Conservation (phyloP, 345 rosid genomes). For the Ceriops decandra region DNA sequence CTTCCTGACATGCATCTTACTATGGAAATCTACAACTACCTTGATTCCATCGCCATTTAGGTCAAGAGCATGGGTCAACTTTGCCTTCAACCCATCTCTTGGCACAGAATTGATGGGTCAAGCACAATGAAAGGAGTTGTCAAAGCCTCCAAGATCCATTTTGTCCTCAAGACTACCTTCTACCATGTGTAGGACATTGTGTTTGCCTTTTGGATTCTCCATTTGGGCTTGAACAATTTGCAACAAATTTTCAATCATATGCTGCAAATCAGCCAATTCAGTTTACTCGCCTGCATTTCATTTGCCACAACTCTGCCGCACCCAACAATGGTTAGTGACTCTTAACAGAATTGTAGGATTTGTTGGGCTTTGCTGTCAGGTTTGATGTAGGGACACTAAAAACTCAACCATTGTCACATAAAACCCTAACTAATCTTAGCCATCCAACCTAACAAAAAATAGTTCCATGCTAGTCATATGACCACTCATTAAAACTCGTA, state of each 20-base stretch:
- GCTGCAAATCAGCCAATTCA: background rate
- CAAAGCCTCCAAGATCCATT: background rate
- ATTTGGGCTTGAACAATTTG: background rate
- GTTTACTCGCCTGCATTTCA: slow-evolving; percentile 1
- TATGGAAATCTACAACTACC: background rate
- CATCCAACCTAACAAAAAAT: too few species aligned
- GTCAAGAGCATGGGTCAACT: background rate
- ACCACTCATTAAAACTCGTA: too few species aligned
- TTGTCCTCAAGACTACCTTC: background rate
- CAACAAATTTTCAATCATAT: background rate
- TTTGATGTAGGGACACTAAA: too few species aligned
- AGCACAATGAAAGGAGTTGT: background rate
- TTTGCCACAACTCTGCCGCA: background rate
- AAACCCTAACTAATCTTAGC: too few species aligned
- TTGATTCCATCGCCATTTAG: background rate
- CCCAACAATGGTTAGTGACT: background rate
- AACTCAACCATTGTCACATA: too few species aligned
- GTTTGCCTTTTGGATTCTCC: background rate
- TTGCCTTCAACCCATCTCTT: background rate
- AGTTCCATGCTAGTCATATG: too few species aligned
- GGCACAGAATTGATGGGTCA: background rate
- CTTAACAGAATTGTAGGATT: too few species aligned
- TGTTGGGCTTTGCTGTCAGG: too few species aligned
- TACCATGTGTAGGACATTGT: background rate
- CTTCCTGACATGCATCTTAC: background rate